Evolutionary conservation across 1,284 basidiomycete species (phyloP).

Genomic region (Malassezia yamatoensis): DNA sequence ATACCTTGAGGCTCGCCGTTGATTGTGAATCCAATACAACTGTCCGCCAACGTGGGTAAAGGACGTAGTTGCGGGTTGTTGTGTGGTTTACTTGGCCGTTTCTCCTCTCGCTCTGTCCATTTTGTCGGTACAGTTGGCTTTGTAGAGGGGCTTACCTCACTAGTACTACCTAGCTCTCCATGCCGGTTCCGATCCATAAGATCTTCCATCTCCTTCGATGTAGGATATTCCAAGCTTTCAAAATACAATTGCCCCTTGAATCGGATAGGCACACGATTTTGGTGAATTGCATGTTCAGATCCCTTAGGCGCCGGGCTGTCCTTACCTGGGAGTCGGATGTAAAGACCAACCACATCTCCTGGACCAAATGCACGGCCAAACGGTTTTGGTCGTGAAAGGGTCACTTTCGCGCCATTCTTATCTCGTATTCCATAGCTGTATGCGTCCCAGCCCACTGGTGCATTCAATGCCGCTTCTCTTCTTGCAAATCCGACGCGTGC

Average conservation of each 20-base stretch:
- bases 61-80: constrained; percentile 53
- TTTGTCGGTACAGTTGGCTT: constrained; percentile 18
- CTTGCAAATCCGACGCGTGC: constrained; percentile 84
- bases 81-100: constrained; percentile 5
- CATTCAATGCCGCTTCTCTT: constrained; percentile 81
- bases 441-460: constrained; percentile 81
- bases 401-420: constrained; percentile 80
- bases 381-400: constrained; percentile 65
- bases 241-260: constrained; percentile 95
- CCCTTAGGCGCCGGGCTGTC: constrained; percentile 19
- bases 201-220: constrained; percentile 82
- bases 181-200: constrained; percentile 50
- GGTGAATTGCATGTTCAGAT: constrained; percentile 21
- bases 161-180: constrained; percentile 1
- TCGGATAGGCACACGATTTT: constrained; percentile 59
- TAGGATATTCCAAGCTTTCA: constrained; percentile 80
- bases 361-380: constrained; percentile 63
- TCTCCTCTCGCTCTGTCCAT: constrained; percentile 15
- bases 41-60: constrained; percentile 62
- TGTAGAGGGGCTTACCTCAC: neutral
- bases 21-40: constrained; percentile 77
- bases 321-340: constrained; percentile 66
- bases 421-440: constrained; percentile 88
- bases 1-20: constrained; percentile 77
- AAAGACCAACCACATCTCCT: constrained; percentile 86